Evolutionary conservation across 257 asterid genomes (phyloP).

Genomic region (Prunella vulgaris): DNA sequence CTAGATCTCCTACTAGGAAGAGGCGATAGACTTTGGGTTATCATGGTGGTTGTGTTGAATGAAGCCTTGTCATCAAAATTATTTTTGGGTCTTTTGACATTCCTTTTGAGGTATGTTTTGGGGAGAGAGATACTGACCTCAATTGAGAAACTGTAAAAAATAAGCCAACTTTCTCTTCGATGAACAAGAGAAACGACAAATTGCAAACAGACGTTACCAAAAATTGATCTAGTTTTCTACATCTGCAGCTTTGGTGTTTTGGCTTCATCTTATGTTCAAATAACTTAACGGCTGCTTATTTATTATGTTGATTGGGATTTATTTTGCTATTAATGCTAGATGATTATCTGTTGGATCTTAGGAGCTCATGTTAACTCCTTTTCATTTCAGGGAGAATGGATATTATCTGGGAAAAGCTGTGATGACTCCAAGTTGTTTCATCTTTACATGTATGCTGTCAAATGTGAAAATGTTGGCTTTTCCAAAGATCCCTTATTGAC

Average conservation of each 20-base stretch:
- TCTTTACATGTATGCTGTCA: conserved; percentile 73
- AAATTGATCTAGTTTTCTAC: too few species aligned
- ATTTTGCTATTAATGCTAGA: conserved; percentile 1
- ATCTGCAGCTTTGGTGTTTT: neutral
- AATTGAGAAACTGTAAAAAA: too few species aligned
- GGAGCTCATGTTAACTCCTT: conserved; percentile 8
- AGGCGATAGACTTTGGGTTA: too few species aligned
- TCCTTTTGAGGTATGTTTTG: too few species aligned
- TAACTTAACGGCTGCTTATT: neutral
- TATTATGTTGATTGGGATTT: conserved; percentile 3
- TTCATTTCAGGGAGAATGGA: conserved; percentile 88
- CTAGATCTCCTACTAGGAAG: too few species aligned
- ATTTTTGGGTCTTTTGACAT: too few species aligned
- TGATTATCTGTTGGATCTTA: conserved; percentile 11
- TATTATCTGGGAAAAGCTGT: conserved; percentile 56
- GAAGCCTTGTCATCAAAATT: too few species aligned
- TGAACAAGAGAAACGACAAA: too few species aligned
- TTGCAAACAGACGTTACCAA: too few species aligned
- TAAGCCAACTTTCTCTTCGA: too few species aligned
- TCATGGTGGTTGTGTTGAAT: too few species aligned
- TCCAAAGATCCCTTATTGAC: conserved; percentile 81
- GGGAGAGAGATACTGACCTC: too few species aligned
- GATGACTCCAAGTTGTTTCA: conserved; percentile 48
- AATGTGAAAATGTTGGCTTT: conserved; percentile 64
- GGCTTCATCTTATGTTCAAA: neutral